These are phyloP conservation scores for Francoa sonchifolia DNA, from an alignment of 441 rosid species.

Conservation along the genomic window DNA sequence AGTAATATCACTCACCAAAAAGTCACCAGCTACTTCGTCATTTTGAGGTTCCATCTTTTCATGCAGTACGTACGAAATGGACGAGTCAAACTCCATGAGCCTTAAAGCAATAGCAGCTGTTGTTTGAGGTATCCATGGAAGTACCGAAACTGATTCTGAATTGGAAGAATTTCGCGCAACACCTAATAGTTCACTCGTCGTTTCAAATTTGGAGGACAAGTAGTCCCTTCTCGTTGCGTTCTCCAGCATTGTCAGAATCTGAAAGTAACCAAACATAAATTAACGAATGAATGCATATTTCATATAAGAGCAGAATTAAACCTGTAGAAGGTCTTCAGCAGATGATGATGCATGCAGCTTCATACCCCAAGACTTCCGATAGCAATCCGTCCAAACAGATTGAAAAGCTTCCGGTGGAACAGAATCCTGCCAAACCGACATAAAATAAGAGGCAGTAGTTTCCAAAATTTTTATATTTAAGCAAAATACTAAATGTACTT, in stretches of 20 bases:
- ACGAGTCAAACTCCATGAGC: slow-evolving; percentile 49
- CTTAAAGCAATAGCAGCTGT: slow-evolving; percentile 60
- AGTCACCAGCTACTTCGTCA: slow-evolving; percentile 30
- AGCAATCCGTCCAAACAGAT: slow-evolving; percentile 43
- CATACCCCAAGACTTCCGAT: slow-evolving; percentile 46
- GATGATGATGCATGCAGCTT: slow-evolving; percentile 45
- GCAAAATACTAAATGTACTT: slow-evolving; percentile 9
- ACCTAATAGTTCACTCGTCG: slow-evolving; percentile 46
- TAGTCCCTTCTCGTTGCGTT: slow-evolving; percentile 40
- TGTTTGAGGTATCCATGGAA: slow-evolving; percentile 73
- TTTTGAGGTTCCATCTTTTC: slow-evolving; percentile 36
- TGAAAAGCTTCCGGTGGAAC: slow-evolving; percentile 55
- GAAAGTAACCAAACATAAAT: slow-evolving; percentile 8
- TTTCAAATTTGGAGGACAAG: slow-evolving; percentile 51
- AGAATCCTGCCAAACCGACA: slow-evolving; percentile 35
- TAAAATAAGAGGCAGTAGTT: too few relatives aligned
- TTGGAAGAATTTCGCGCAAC: slow-evolving; percentile 16
- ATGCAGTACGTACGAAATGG: slow-evolving; percentile 32
- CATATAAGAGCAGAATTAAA: slow-evolving; percentile 11
- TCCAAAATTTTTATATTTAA: too few relatives aligned
- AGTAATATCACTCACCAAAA: slow-evolving; percentile 41
- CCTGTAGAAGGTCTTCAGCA: slow-evolving; percentile 54
- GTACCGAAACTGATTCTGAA: slow-evolving; percentile 22
- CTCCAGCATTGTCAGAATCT: slow-evolving; percentile 59
- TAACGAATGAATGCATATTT: too few relatives aligned